phyloP scores from a whole-genome alignment of 129 eudicot genomes.

The Centella asiatica region DNA sequence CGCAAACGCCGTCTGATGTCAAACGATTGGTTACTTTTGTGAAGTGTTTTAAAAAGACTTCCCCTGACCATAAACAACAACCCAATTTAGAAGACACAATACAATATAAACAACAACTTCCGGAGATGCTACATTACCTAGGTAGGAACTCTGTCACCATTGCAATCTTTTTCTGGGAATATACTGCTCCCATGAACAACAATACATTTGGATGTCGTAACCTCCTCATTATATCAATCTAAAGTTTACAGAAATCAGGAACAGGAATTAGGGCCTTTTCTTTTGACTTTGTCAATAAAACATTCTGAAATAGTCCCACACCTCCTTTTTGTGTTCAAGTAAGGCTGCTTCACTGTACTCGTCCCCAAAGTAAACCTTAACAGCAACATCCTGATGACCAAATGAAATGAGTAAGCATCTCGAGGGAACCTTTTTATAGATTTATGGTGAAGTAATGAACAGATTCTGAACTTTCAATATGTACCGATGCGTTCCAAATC shows the following conservation, averaged over 20 bases:
- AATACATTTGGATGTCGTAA: slow-evolving; percentile 88
- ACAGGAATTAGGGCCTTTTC: neutral
- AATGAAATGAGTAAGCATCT: slow-evolving; percentile 7
- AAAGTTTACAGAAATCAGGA: slow-evolving; percentile 11
- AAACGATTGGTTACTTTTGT: slow-evolving; percentile 46
- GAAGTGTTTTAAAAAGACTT: slow-evolving; percentile 77
- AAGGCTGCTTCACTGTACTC: slow-evolving; percentile 59
- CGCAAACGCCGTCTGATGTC: slow-evolving; percentile 66
- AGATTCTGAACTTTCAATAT: slow-evolving; percentile 12
- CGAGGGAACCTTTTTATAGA: slow-evolving; percentile 3
- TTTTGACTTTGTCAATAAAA: neutral
- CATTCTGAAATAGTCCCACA: slow-evolving; percentile 1
- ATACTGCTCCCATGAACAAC: slow-evolving; percentile 88
- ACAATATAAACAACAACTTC: neutral
- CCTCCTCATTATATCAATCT: slow-evolving; percentile 76
- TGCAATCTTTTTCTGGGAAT: slow-evolving; percentile 68
- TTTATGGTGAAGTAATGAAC: slow-evolving; percentile 11
- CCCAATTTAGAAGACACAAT: neutral
- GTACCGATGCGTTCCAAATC: slow-evolving; percentile 87
- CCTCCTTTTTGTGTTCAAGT: slow-evolving; percentile 72
- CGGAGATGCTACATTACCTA: slow-evolving; percentile 37
- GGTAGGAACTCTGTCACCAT: slow-evolving; percentile 81
- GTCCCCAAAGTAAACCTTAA: slow-evolving; percentile 61
- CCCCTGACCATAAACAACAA: slow-evolving; percentile 46
- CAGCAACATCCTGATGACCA: slow-evolving; percentile 76